Percentiles rank a stretch among this genome's conserved stretches.
phyloP scores from a whole-genome alignment of 352 stramenopile genomes.

The Phytophthora pini region DNA sequence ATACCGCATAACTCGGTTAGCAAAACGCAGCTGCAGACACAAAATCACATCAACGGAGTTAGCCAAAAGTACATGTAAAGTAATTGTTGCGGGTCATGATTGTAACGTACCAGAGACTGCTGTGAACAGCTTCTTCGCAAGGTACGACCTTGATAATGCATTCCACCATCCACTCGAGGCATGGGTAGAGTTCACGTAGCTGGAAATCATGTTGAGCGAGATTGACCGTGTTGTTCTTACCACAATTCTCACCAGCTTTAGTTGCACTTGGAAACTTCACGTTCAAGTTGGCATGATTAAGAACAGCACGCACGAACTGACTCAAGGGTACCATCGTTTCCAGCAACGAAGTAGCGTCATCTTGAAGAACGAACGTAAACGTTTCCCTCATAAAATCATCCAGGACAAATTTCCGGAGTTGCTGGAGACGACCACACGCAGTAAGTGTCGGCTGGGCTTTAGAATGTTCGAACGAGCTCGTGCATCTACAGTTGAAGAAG shows the following conservation, averaged over 20 bases:
- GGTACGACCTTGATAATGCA: constrained; percentile 43
- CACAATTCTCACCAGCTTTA: not conserved
- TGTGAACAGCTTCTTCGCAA: constrained; percentile 33
- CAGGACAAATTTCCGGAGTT: constrained; percentile 70
- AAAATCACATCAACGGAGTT: constrained; percentile 3
- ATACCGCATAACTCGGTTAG: constrained; percentile 73
- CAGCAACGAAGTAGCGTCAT: constrained; percentile 36
- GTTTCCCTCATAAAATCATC: constrained; percentile 62
- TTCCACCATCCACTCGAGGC: constrained; percentile 45
- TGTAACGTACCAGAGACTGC: constrained; percentile 30
- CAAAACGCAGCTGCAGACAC: constrained; percentile 62
- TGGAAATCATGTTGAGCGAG: constrained; percentile 28
- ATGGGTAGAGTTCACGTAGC: constrained; percentile 34
- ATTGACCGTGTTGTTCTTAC: not conserved
- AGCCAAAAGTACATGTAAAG: constrained; percentile 3
- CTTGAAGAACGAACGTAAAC: constrained; percentile 38
- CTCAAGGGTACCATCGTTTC: constrained; percentile 70
- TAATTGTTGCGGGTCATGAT: not conserved
- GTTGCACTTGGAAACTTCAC: not conserved
- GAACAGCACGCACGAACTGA: constrained; percentile 71
- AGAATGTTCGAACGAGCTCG: constrained; percentile 72
- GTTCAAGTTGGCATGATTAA: constrained; percentile 75
- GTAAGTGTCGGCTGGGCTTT: constrained; percentile 1
- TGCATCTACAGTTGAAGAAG: constrained; percentile 68
- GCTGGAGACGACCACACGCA: constrained; percentile 32